Conservation (phyloP, 495 filamentous ascomycete species). For the Penicillium daleae region DNA sequence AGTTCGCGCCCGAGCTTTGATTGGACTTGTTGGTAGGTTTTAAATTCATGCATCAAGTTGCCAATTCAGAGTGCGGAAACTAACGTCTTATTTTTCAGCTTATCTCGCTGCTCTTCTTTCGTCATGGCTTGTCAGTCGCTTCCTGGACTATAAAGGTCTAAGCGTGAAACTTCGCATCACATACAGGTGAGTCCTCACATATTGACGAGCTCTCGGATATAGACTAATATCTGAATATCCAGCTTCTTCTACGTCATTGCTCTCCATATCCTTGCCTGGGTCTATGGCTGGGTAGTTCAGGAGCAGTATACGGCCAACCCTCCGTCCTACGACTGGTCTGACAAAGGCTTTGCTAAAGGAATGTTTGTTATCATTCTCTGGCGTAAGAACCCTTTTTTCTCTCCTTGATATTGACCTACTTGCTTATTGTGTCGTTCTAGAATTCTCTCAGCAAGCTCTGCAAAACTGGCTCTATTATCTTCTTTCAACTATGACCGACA, state of each 20-base stretch:
- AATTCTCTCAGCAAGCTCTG: slow-evolving; percentile 48
- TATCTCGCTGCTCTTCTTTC: slow-evolving; percentile 39
- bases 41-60: neutral
- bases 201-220: too few relatives aligned
- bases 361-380: slow-evolving; percentile 53
- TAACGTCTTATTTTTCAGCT: slow-evolving; percentile 10
- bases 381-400: slow-evolving; percentile 24
- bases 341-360: slow-evolving; percentile 47
- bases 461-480: slow-evolving; percentile 63
- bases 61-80: too few relatives aligned
- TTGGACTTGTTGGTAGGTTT: slow-evolving; percentile 40
- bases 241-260: slow-evolving; percentile 49
- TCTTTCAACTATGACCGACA: slow-evolving; percentile 58
- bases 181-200: slow-evolving; percentile 30
- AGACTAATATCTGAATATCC: neutral
- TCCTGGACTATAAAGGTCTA: slow-evolving; percentile 46
- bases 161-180: slow-evolving; percentile 43
- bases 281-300: slow-evolving; percentile 55
- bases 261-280: slow-evolving; percentile 49
- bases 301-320: slow-evolving; percentile 48
- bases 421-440: slow-evolving; percentile 10
- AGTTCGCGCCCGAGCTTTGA: slow-evolving; percentile 42
- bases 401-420: neutral
- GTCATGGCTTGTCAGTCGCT: slow-evolving; percentile 44
- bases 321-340: slow-evolving; percentile 47